Evolutionary conservation across 2,329 filamentous ascomycete genomes (phyloP), one percentile per base, ranked within the genome.

Genomic region (Xylaria sp.): DNA sequence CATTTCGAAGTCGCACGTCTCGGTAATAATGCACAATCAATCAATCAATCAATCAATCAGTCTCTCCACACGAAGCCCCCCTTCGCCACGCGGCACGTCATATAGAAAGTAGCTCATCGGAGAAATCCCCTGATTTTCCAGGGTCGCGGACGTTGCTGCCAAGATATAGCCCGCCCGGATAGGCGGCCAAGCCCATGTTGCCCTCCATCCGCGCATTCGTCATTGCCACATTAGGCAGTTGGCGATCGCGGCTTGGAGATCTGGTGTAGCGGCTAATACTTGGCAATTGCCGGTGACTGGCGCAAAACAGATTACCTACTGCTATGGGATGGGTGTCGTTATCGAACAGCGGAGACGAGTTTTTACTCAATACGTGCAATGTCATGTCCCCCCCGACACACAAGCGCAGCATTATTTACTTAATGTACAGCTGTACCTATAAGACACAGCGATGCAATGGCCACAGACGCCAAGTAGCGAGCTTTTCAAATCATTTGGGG

Each of bases 241-340:
- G 54, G 55, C 24, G 48, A 57, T 68, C 47, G 24, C 51, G 34
- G 55, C 34, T 59, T 47, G 62, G 66, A 68, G 47, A 57, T 66
- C 62, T 65, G 34, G n/a, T 19, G 48, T n/a, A 19, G 58, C 50
- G 63, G 63, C 63, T 68, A 68, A 65, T 65, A 58, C 66, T 68
- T 65, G 66, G 61, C 65, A 34, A 45, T 21, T 30, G 24, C 65
- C 50, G 56, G 32, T 48, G 47, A 45, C 53, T 48, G n/a, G 59
- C 48, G 36, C 48, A 27, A 39, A 55, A 32, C 9, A 21, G 48
- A 14, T 45, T 27, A 27, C 48, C 34, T 27, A 27, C 48, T 24
- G 30, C 17, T 21, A 19, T 42, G 24, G 24, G 4, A 27, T 27
- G 24, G 50, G 50, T 61, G 34, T 47, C 21, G 50, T 56, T 66